Base-by-base conservation (phyloP, 306 rosid species). In the Gynostemma pentaphyllum region DNA sequence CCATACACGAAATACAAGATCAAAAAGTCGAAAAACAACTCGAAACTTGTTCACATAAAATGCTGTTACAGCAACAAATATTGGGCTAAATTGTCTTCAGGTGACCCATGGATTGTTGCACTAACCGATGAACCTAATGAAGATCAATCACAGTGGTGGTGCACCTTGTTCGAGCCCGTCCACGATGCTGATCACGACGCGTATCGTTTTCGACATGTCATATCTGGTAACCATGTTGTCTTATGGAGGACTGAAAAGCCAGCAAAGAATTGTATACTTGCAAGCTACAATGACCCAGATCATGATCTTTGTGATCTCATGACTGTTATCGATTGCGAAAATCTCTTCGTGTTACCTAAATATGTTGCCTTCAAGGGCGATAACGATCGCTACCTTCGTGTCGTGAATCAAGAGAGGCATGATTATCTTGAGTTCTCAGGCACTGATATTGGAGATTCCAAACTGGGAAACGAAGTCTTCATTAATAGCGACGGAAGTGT, bases 1-100 rank as follows among this genome's bases (percentile, higher is more conserved):
- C 69, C 57, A 4, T 29, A 4, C 12, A 42, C 65, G 10, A 71
- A 71, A 37, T 71, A 27, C 1, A 54, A 71, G 39, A 4, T 71
- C 4, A 56, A 71, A 29, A 15, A 0, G 12, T 37, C 61, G 7
- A 9, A 29, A 28, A 18, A 5, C 2, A 49, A 53, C 11, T 2
- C 40, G 7, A 26, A 37, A 13, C n/a, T n/a, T 2, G 10, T 4
- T 18, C 32, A 50, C 13, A 50, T 50, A 22, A 11, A 3, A 12
- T 50, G 56, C 24, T 50, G 40, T 8, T 53, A 28, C 39, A 53
- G 29, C 40, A 28, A 53, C 29, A 64, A 26, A 10, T 64, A 64
- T 32, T 64, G n/a, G 55, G 15, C 1, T 16, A 64, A 13, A 10
- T 5, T 1, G 5, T 0, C 10, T 11, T 16, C 41, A 0, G 24